Evolutionary conservation across 805 yeast species (phyloP).

Genomic region (Pichia gijzeniarum): DNA sequence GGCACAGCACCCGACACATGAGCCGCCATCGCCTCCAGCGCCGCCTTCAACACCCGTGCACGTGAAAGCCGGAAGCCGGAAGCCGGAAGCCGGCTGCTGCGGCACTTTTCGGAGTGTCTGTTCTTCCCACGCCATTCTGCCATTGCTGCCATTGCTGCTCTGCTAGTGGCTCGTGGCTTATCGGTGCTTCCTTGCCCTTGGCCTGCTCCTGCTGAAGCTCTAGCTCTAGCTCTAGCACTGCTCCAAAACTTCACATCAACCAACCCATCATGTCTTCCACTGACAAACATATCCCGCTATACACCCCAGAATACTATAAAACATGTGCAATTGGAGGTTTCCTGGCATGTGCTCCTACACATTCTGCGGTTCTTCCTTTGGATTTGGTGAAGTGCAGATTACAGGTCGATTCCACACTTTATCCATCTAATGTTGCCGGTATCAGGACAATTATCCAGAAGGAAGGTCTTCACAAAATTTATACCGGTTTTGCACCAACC

Average conservation of each 20-base stretch:
- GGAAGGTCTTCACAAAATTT: constrained; percentile 70
- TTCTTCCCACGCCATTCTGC: too few relatives aligned
- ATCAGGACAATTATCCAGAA: constrained; percentile 65
- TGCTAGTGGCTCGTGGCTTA: neutral
- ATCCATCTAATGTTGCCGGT: constrained; percentile 76
- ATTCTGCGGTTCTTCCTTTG: constrained; percentile 85
- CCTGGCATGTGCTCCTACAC: constrained; percentile 95
- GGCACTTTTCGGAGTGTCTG: too few relatives aligned
- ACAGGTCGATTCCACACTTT: constrained; percentile 73
- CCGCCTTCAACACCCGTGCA: neutral
- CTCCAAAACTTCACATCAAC: too few relatives aligned
- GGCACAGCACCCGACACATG: too few relatives aligned
- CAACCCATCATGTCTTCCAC: constrained; percentile 1
- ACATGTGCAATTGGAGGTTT: constrained; percentile 77
- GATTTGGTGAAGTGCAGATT: constrained; percentile 91
- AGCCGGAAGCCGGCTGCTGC: too few relatives aligned
- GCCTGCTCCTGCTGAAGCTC: too few relatives aligned
- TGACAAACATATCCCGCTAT: constrained; percentile 39
- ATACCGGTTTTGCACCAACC: constrained; percentile 90
- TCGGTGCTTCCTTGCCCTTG: too few relatives aligned
- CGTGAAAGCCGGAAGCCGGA: too few relatives aligned
- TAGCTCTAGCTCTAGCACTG: too few relatives aligned
- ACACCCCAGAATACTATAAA: constrained; percentile 55
- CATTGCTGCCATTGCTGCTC: neutral
- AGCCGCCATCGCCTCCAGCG: too few relatives aligned